A percentile compares a stretch with the other conserved stretches of the same genome.
Evolutionary conservation across 306 rosid genomes (phyloP).

Genomic region (Cucurbita pepo): DNA sequence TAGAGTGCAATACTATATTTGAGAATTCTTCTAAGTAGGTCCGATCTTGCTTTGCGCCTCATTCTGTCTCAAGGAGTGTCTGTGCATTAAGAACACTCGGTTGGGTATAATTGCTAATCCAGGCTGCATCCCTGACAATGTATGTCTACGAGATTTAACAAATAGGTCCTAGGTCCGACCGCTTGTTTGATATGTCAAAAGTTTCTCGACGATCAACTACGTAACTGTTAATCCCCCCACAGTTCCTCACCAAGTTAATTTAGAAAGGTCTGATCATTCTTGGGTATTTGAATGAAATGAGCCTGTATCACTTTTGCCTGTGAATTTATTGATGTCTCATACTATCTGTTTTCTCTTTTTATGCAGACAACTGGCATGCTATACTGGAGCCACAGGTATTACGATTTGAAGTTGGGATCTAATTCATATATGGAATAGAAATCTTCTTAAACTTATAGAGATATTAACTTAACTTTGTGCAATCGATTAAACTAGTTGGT

Average conservation of each 20-base stretch:
- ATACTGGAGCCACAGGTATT: conserved; percentile 34
- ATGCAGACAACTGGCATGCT: conserved; percentile 43
- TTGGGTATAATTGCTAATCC: background rate
- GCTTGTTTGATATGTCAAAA: background rate
- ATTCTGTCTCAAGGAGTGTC: background rate
- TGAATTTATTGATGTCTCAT: no score
- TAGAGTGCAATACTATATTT: background rate
- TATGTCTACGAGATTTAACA: background rate
- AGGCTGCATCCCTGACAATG: background rate
- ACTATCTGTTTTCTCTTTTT: conserved; percentile 7
- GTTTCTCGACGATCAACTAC: background rate
- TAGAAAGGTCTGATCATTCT: background rate
- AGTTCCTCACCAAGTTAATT: background rate
- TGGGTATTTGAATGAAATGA: background rate
- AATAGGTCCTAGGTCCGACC: background rate
- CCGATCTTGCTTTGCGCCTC: background rate
- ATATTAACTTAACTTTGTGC: background rate
- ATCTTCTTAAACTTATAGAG: background rate
- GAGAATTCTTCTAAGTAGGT: background rate
- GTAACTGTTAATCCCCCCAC: background rate
- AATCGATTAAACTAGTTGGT: background rate
- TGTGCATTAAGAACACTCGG: background rate
- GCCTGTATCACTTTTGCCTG: background rate
- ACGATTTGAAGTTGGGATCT: no score
- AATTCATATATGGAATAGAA: background rate